Percentiles rank a stretch among this genome's conserved stretches.
Conservation (phyloP, 2,329 filamentous ascomycete genomes). For the Pestalotiopsis sp. region DNA sequence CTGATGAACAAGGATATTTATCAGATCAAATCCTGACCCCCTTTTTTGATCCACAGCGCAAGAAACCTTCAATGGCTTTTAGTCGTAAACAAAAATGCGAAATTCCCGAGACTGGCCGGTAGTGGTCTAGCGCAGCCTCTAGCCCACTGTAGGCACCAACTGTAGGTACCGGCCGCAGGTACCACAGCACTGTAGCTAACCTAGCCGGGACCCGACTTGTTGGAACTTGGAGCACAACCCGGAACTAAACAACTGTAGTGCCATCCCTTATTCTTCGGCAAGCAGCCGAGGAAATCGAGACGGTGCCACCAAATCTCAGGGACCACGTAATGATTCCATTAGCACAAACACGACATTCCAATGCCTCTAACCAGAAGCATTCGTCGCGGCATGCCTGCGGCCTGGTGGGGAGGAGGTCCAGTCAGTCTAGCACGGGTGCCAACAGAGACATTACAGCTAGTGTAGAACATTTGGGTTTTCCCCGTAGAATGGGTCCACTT, state of each 20-base stretch:
- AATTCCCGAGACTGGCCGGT: background rate
- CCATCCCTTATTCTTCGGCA: background rate
- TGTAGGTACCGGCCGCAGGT: background rate
- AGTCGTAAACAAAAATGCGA: background rate
- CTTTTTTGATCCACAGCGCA: background rate
- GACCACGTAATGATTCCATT: background rate
- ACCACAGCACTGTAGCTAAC: background rate
- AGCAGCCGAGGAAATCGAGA: background rate
- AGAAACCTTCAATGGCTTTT: background rate
- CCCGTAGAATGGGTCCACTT: background rate
- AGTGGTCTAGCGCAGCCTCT: background rate
- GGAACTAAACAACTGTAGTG: background rate
- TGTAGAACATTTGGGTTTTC: background rate
- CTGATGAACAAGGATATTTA: too few species aligned
- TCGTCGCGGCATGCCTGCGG: background rate
- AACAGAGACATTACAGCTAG: background rate
- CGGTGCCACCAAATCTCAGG: background rate
- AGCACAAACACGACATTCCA: background rate
- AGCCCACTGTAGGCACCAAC: background rate
- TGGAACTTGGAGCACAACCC: background rate
- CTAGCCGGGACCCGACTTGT: background rate
- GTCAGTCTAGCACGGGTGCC: background rate
- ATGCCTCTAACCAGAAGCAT: background rate
- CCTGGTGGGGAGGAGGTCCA: background rate
- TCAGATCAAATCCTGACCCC: too few species aligned